phyloP scores from a whole-genome alignment of 495 filamentous ascomycete species.

The Penicillium lagena region DNA sequence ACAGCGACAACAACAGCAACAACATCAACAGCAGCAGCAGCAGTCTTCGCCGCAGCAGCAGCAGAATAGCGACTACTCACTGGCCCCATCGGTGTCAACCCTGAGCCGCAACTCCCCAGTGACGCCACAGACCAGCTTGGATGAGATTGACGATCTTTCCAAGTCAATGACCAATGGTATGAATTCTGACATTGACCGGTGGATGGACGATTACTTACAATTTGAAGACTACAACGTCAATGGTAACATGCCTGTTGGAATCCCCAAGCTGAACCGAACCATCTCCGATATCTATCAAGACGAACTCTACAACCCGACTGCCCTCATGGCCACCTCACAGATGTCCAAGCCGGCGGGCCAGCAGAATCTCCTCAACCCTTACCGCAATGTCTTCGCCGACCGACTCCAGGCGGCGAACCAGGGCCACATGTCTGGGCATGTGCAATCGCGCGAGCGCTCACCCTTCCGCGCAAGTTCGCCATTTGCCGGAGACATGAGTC shows the following conservation, averaged over 20 bases:
- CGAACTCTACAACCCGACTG: slow-evolving; percentile 71
- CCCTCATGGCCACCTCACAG: slow-evolving; percentile 43
- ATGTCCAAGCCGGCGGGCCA: slow-evolving; percentile 31
- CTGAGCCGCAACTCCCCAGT: slow-evolving; percentile 50
- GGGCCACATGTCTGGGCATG: slow-evolving; percentile 58
- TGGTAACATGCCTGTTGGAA: slow-evolving; percentile 31
- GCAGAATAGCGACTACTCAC: slow-evolving; percentile 36
- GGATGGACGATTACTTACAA: slow-evolving; percentile 59
- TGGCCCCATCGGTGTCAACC: slow-evolving; percentile 49
- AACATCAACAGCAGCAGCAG: slow-evolving; percentile 21
- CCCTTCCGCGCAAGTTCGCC: slow-evolving; percentile 79
- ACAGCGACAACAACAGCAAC: slow-evolving; percentile 12
- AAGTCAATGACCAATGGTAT: slow-evolving; percentile 45
- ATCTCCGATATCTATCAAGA: slow-evolving; percentile 82
- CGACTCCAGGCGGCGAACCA: slow-evolving; percentile 73
- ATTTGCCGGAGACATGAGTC: slow-evolving; percentile 38
- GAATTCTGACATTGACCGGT: slow-evolving; percentile 41
- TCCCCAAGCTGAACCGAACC: slow-evolving; percentile 79
- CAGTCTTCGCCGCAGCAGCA: slow-evolving; percentile 19
- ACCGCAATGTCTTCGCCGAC: slow-evolving; percentile 60
- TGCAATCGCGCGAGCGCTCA: slow-evolving; percentile 63
- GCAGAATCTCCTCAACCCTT: slow-evolving; percentile 41
- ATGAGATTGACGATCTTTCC: slow-evolving; percentile 45
- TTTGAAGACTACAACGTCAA: slow-evolving; percentile 38
- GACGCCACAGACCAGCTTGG: slow-evolving; percentile 48